Percentiles rank a stretch among this genome's conserved stretches.
Evolutionary conservation across 1,139 yeast genomes (phyloP).

Genomic region (Geotrichum citri-aurantii): DNA sequence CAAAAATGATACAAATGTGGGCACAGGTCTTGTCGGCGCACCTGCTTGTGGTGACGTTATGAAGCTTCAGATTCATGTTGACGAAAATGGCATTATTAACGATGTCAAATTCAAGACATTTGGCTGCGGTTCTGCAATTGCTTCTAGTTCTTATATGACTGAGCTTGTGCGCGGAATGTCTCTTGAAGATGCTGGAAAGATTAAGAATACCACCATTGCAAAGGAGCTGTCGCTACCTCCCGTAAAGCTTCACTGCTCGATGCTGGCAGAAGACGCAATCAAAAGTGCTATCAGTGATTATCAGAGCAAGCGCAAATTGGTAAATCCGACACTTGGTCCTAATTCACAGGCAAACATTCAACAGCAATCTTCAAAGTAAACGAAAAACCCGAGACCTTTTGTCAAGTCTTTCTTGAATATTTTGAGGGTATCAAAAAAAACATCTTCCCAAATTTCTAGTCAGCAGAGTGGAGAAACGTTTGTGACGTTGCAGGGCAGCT

Average conservation of each 20-base stretch:
- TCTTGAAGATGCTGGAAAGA: conserved; percentile 85
- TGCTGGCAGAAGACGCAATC: conserved; percentile 98
- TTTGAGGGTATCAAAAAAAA: too few species aligned
- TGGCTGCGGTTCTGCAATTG: conserved; percentile 98
- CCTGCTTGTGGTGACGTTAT: conserved; percentile 99
- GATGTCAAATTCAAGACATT: conserved; percentile 97
- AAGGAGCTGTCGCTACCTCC: conserved; percentile 93
- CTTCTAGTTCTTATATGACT: conserved; percentile 90
- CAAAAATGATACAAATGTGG: conserved; percentile 72
- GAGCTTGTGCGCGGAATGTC: conserved; percentile 94
- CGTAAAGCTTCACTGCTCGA: conserved; percentile 93
- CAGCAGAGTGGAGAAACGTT: background rate
- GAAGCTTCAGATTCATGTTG: conserved; percentile 94
- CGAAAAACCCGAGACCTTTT: too few species aligned
- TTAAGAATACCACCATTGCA: conserved; percentile 88
- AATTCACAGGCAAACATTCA: conserved; percentile 6
- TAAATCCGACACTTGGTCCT: conserved; percentile 36
- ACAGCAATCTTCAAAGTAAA: background rate
- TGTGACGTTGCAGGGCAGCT: background rate
- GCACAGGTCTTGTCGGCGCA: conserved; percentile 94
- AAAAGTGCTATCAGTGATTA: conserved; percentile 96
- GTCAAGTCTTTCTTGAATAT: too few species aligned
- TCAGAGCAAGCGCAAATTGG: conserved; percentile 53
- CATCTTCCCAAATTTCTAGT: too few species aligned
- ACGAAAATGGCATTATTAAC: conserved; percentile 80